Conservation (phyloP, 345 rosid genomes). For the Rhizophora mangle region DNA sequence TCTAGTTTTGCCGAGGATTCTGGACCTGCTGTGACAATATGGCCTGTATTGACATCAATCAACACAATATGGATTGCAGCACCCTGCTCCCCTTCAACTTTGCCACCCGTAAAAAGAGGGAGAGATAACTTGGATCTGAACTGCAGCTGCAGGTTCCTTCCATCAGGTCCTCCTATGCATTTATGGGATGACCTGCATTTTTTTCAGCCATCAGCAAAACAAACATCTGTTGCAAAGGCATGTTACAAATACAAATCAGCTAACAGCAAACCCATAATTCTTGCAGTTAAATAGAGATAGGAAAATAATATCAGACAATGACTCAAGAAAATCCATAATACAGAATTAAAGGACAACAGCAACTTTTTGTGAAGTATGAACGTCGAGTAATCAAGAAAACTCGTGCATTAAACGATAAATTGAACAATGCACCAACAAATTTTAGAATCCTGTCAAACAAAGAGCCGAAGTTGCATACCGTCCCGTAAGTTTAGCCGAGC, state of each 20-base stretch:
- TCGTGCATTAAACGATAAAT: not conserved
- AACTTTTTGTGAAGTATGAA: too few relatives aligned
- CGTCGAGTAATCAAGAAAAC: too few relatives aligned
- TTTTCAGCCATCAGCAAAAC: slow-evolving; percentile 4
- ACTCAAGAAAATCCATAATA: too few relatives aligned
- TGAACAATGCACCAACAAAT: not conserved
- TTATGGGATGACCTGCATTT: slow-evolving; percentile 30
- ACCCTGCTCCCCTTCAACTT: slow-evolving; percentile 37
- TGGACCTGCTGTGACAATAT: slow-evolving; percentile 31
- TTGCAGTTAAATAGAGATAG: not conserved
- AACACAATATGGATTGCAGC: slow-evolving; percentile 25
- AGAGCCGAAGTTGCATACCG: slow-evolving; percentile 8
- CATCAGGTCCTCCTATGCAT: slow-evolving; percentile 21
- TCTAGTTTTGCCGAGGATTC: slow-evolving; percentile 37
- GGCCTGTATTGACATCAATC: slow-evolving; percentile 31
- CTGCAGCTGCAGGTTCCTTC: slow-evolving; percentile 37
- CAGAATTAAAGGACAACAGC: too few relatives aligned
- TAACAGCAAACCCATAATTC: not conserved
- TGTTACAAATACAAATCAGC: not conserved
- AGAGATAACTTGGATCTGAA: slow-evolving; percentile 32
- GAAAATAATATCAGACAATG: too few relatives aligned
- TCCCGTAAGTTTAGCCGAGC: slow-evolving; percentile 24
- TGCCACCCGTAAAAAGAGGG: slow-evolving; percentile 35
- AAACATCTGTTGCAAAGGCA: not conserved
- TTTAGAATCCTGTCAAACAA: not conserved